These are phyloP conservation scores for Daldinia vernicosa DNA, from an alignment of 495 filamentous ascomycete species.

Conservation along the genomic window DNA sequence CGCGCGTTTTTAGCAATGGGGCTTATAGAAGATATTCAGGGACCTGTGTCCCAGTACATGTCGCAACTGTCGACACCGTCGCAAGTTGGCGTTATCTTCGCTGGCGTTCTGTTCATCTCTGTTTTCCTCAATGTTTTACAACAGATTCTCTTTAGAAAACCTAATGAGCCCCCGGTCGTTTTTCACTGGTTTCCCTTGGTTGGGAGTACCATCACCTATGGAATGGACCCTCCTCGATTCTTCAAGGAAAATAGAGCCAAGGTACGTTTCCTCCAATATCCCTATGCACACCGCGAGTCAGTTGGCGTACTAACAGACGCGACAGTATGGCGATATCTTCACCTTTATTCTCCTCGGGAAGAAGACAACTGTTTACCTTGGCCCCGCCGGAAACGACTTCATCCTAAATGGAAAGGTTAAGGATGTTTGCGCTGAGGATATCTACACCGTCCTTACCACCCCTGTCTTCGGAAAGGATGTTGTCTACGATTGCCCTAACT, in stretches of 20 bases:
- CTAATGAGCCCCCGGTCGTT: constrained; percentile 79
- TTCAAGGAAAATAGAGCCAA: constrained; percentile 74
- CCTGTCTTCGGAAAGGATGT: constrained; percentile 88
- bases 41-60: constrained; percentile 55
- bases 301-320: constrained; percentile 38
- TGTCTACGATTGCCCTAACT: constrained; percentile 87
- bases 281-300: constrained; percentile 1
- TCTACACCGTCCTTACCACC: constrained; percentile 82
- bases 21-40: constrained; percentile 57
- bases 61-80: constrained; percentile 52
- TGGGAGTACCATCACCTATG: constrained; percentile 81
- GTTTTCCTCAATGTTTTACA: constrained; percentile 72
- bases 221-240: constrained; percentile 84
- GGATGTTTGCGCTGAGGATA: constrained; percentile 83
- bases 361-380: constrained; percentile 79
- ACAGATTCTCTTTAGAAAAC: constrained; percentile 75
- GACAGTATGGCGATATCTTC: constrained; percentile 79
- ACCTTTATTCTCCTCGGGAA: constrained; percentile 80
- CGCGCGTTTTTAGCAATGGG: constrained; percentile 53
- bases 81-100: constrained; percentile 57
- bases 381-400: constrained; percentile 83
- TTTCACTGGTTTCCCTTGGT: constrained; percentile 86
- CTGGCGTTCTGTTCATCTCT: constrained; percentile 58
- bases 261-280: constrained; percentile 55
- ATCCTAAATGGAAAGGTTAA: constrained; percentile 85